These are phyloP conservation scores for Acarospora socialis DNA, from an alignment of 2,329 filamentous ascomycete species.

Conservation along the genomic window DNA sequence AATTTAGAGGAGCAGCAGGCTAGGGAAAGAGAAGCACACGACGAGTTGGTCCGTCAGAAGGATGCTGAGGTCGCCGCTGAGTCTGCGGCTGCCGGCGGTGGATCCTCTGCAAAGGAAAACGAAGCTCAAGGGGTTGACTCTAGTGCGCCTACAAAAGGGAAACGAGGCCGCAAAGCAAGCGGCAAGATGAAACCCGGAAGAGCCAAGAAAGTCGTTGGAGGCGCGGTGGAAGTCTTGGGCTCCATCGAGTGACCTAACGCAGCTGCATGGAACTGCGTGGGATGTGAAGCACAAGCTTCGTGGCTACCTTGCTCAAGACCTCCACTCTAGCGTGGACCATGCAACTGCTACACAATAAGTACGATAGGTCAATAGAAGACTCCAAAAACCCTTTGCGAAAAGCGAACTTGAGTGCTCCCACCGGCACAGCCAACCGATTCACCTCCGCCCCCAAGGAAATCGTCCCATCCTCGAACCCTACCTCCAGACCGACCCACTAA, in stretches of 20 bases:
- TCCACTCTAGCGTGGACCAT: too few relatives aligned
- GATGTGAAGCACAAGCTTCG: too few relatives aligned
- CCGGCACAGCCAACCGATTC: too few relatives aligned
- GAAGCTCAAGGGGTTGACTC: constrained; percentile 15
- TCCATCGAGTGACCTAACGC: constrained; percentile 27
- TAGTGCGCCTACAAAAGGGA: constrained; percentile 21
- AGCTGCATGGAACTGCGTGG: too few relatives aligned
- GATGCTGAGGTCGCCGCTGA: constrained; percentile 25
- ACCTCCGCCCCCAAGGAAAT: too few relatives aligned
- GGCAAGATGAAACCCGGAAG: constrained; percentile 18
- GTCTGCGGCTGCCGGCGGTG: constrained; percentile 12
- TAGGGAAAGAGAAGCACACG: constrained; percentile 30
- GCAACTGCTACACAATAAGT: too few relatives aligned
- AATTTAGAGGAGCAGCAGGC: constrained; percentile 32
- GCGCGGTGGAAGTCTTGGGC: constrained; percentile 28
- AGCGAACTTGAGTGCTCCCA: too few relatives aligned
- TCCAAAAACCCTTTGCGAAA: too few relatives aligned
- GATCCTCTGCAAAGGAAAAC: constrained; percentile 12
- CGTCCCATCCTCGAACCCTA: too few relatives aligned
- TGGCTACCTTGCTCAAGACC: too few relatives aligned
- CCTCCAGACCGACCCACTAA: too few relatives aligned
- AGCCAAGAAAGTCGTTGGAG: constrained; percentile 18
- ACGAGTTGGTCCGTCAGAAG: constrained; percentile 24
- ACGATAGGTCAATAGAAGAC: too few relatives aligned
- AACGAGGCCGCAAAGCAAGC: constrained; percentile 19